Percentiles rank a stretch among this genome's conserved stretches.
Conservation (phyloP, 805 yeast genomes). For the Saccharomycopsis olivae region DNA sequence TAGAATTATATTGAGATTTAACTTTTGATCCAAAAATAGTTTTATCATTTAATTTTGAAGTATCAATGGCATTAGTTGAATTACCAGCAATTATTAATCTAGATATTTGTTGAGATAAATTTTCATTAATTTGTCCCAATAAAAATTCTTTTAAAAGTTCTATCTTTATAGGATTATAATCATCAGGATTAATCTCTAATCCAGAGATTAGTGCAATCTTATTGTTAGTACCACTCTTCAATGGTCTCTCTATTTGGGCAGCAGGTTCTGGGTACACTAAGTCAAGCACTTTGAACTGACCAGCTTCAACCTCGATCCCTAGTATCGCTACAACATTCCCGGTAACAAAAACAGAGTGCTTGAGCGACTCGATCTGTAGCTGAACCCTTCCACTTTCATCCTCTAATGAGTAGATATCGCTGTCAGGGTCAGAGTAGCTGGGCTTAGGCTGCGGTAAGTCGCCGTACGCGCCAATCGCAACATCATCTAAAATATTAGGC, state of each 20-base stretch:
- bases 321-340: constrained; percentile 81
- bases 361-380: constrained; percentile 46
- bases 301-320: constrained; percentile 79
- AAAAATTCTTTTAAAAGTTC: constrained; percentile 61
- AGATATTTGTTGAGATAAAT: constrained; percentile 26
- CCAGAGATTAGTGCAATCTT: constrained; percentile 75
- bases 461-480: constrained; percentile 41
- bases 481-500: constrained; percentile 77
- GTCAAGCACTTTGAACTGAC: constrained; percentile 77
- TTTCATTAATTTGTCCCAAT: constrained; percentile 39
- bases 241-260: constrained; percentile 36
- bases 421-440: constrained; percentile 44
- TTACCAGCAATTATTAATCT: constrained; percentile 67
- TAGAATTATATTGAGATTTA: constrained; percentile 38
- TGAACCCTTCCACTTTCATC: constrained; percentile 87
- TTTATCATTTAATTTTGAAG: constrained; percentile 20
- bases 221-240: constrained; percentile 21
- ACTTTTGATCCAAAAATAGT: constrained; percentile 39
- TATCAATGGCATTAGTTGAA: constrained; percentile 32
- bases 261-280: constrained; percentile 59
- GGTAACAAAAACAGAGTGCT: constrained; percentile 57
- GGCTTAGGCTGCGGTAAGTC: constrained; percentile 28
- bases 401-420: constrained; percentile 63
- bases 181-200: constrained; percentile 40
- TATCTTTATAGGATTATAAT: constrained; percentile 29